Evolutionary conservation across 345 rosid genomes (phyloP), one percentile per base, ranked within the genome.

Genomic region (Kandelia obovata): DNA sequence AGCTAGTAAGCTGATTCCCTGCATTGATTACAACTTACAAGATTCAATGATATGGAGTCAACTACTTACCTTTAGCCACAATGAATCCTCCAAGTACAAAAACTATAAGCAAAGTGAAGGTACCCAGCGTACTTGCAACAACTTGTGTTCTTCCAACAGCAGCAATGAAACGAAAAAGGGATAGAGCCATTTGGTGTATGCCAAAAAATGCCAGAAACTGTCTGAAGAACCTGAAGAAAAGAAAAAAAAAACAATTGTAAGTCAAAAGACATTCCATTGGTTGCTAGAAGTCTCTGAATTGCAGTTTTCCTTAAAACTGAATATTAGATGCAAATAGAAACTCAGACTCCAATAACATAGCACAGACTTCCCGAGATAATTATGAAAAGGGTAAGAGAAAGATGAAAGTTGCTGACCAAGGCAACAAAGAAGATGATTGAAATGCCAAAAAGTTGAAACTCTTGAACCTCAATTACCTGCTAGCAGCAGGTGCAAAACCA

Each of bases 21-120:
- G 32, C 15, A 21, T 35, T 62, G 28, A 53, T 28, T 37, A 56
- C 30, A 3, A 68, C 27, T 58, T 21, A 43, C 49, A 15, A 43
- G 49, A 43, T 43, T 15, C 19, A 51, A 35, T 9, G 20, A 21
- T 26, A 53, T 37, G 26, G 3, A 26, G 59, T 19, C 25, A 35
- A 30, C 15, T 60, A 32, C 84, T 84, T 78, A 89, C 98, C 76
- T 81, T 71, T 89, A 78, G 98, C 84, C 64, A 93, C 63, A 64
- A 93, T 81, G 77, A 91, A 88, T 66, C 98, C 98, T 78, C 97
- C 98, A 30, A 93, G 96, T 53, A 81, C 84, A 67, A 93, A 88
- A 71, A 88, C 86, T 39, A 93, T 5, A 58, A 89, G 81, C 85
- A 93, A 81, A 67, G 91, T 73, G 71, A 93, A 86, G 58, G 86